These are phyloP conservation scores for Boletus fagicola DNA, from an alignment of 768 basidiomycete genomes.

Conservation along the genomic window DNA sequence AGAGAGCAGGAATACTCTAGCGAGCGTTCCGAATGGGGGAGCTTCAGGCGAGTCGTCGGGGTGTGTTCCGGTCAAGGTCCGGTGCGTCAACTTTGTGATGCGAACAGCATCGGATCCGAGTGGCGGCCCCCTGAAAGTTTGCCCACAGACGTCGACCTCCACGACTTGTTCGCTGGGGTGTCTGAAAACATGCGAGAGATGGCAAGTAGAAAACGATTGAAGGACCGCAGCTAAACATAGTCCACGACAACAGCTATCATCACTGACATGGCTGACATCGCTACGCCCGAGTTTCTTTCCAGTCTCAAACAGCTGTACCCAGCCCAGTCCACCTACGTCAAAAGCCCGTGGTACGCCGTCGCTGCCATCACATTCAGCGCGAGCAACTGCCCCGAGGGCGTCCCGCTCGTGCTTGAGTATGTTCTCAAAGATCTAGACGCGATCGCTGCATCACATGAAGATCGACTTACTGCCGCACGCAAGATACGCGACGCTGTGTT, in stretches of 20 bases:
- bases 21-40: background rate
- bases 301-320: slow-evolving; percentile 49
- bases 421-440: slow-evolving; percentile 45
- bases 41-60: background rate
- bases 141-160: background rate
- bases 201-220: background rate
- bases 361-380: slow-evolving; percentile 56
- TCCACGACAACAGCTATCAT: background rate
- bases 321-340: slow-evolving; percentile 17
- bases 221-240: background rate
- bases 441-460: slow-evolving; percentile 29
- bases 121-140: background rate
- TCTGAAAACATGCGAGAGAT: background rate
- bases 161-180: background rate
- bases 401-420: slow-evolving; percentile 52
- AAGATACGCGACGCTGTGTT: slow-evolving; percentile 63
- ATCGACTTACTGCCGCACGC: slow-evolving; percentile 45
- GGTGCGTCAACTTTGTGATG: background rate
- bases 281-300: slow-evolving; percentile 43
- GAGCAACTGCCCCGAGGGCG: slow-evolving; percentile 57
- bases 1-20: background rate
- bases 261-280: slow-evolving; percentile 26
- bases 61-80: background rate
- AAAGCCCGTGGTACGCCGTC: slow-evolving; percentile 60
- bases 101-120: background rate